These are phyloP conservation scores for Dioscorea dumetorum DNA, from an alignment of 106 monocot genomes.

Conservation along the genomic window DNA sequence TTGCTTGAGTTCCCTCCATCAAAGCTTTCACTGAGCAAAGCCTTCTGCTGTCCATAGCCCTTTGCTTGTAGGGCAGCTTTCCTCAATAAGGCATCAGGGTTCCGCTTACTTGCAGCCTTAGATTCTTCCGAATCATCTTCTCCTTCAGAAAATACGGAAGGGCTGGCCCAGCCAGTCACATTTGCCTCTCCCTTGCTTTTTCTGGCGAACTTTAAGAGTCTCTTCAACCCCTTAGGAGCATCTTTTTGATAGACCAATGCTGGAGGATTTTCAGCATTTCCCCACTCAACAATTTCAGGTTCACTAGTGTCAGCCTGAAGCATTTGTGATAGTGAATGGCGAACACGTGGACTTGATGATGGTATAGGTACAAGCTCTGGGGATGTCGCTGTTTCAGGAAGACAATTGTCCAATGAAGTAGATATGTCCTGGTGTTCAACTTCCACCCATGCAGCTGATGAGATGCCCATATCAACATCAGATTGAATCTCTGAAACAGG, in stretches of 20 bases:
- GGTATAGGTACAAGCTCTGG: slow-evolving; percentile 23
- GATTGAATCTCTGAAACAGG: slow-evolving; percentile 24
- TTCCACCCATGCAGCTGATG: slow-evolving; percentile 93
- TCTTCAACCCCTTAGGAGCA: slow-evolving; percentile 89
- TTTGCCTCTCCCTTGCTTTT: slow-evolving; percentile 73
- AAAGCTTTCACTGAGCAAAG: slow-evolving; percentile 38
- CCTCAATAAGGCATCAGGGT: slow-evolving; percentile 31
- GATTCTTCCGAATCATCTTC: slow-evolving; percentile 83
- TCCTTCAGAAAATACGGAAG: slow-evolving; percentile 80
- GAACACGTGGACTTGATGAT: slow-evolving; percentile 53
- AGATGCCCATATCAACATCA: slow-evolving; percentile 64
- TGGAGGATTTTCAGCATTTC: slow-evolving; percentile 98
- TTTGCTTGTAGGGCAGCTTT: slow-evolving; percentile 39
- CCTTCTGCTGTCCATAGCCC: slow-evolving; percentile 38
- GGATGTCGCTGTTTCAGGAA: slow-evolving; percentile 10
- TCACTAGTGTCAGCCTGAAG: slow-evolving; percentile 75
- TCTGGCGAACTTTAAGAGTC: slow-evolving; percentile 85
- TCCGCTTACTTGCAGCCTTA: slow-evolving; percentile 47
- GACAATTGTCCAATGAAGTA: slow-evolving; percentile 24
- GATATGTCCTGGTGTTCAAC: slow-evolving; percentile 32
- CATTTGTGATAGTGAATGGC: slow-evolving; percentile 94
- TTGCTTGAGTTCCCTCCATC: slow-evolving; percentile 66
- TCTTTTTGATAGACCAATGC: slow-evolving; percentile 90
- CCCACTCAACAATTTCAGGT: slow-evolving; percentile 91
- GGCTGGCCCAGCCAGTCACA: slow-evolving; percentile 47